Conservation (phyloP, 2,329 filamentous ascomycete genomes). For the Aureobasidium vineae region DNA sequence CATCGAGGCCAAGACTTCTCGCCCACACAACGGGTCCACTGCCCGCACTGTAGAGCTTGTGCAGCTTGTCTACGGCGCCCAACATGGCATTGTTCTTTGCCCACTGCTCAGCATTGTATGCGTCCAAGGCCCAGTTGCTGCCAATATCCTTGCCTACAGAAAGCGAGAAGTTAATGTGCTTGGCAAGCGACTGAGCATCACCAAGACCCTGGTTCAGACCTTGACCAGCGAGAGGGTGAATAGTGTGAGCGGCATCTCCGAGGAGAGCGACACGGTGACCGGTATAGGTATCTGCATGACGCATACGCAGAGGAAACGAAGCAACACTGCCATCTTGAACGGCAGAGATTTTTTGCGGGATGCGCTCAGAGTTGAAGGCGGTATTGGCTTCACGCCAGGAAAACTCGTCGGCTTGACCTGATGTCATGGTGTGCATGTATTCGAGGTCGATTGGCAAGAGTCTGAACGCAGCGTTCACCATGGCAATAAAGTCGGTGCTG, state of each 20-base stretch:
- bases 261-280: conserved; percentile 87
- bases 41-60: conserved; percentile 84
- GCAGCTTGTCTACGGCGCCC: conserved; percentile 82
- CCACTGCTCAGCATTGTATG: conserved; percentile 79
- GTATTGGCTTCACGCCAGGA: conserved; percentile 80
- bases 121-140: conserved; percentile 70
- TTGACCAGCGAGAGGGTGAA: conserved; percentile 92
- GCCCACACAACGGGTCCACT: conserved; percentile 77
- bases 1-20: conserved; percentile 70
- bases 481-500: conserved; percentile 70
- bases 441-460: conserved; percentile 74
- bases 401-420: conserved; percentile 65
- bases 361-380: conserved; percentile 37
- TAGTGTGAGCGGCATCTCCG: conserved; percentile 91
- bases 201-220: conserved; percentile 91
- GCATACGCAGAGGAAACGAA: conserved; percentile 85
- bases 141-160: conserved; percentile 86
- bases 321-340: conserved; percentile 80
- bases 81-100: conserved; percentile 74
- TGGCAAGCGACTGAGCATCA: conserved; percentile 76
- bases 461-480: conserved; percentile 93
- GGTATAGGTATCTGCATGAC: conserved; percentile 92
- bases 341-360: conserved; percentile 65
- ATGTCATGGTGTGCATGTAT: conserved; percentile 68
- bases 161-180: conserved; percentile 72